Base-by-base conservation (phyloP, 164 flowering plant species). In the Magnolia sinica region DNA sequence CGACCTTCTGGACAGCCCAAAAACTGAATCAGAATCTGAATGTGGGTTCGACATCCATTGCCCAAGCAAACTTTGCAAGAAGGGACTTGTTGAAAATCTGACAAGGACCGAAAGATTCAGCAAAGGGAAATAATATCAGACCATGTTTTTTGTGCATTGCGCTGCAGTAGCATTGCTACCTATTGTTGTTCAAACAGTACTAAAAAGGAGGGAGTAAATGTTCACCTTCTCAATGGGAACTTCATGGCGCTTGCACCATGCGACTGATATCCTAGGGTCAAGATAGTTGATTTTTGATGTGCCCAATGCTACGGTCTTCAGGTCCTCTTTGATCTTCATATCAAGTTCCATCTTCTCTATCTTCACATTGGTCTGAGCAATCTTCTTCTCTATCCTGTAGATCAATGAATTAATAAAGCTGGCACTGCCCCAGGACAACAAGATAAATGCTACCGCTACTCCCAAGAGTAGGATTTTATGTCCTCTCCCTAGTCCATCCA, bases 201-300 rank as follows among this genome's bases (percentile, higher is more conserved):
- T 37, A 37, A 37, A 4, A 37, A 37, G 29, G 61, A 68, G 22
- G 59, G 72, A 68, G 8, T 16, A 51, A 72, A 50, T n/a, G 0
- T 16, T 81, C 68, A 96, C 99, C 97, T 96, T 96, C 84, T 96
- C 99, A 74, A 96, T 95, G 7, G 98, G 98, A 72, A 96, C 99
- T 77, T 96, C 99, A 73, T 89, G 93, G 23, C 98, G 91, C 83
- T 96, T 94, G 92, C 99, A 94, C 99, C 99, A 96, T 24, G 99
- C 98, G 52, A 96, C 99, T 2, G 98, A 88, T 75, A 96, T 96
- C 80, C 99, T 86, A 58, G 99, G 99, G 77, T 96, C 99, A 79
- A 89, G 90, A 77, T 96, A 96, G 77, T 94, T 96, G 73, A 94
- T 91, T 82, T 95, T 96, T 63, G 99, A 96, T 1, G 99, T 96